phyloP scores from a whole-genome alignment of 129 eudicot genomes.

The Daucus carota region DH1_v3.0 NC_030383.2:56451001-56451500 shows the following conservation, averaged over 20 bases:
- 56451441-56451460: too few relatives aligned
- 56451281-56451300: background rate
- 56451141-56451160: background rate
- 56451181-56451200: background rate
- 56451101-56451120: background rate
- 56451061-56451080: background rate
- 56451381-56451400: too few relatives aligned
- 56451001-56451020: conserved; percentile 2
- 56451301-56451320: too few relatives aligned
- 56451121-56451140: background rate
- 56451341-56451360: too few relatives aligned
- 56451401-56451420: too few relatives aligned
- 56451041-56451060: background rate
- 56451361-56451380: too few relatives aligned
- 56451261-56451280: background rate
- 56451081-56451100: background rate
- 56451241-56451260: background rate
- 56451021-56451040: conserved; percentile 1
- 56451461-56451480: background rate
- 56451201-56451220: background rate
- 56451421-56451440: too few relatives aligned
- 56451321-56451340: too few relatives aligned
- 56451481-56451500: background rate
- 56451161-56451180: background rate
- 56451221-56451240: background rate